phyloP scores from a whole-genome alignment of 768 basidiomycete genomes.

The Pleurotus citrinopileatus region DNA sequence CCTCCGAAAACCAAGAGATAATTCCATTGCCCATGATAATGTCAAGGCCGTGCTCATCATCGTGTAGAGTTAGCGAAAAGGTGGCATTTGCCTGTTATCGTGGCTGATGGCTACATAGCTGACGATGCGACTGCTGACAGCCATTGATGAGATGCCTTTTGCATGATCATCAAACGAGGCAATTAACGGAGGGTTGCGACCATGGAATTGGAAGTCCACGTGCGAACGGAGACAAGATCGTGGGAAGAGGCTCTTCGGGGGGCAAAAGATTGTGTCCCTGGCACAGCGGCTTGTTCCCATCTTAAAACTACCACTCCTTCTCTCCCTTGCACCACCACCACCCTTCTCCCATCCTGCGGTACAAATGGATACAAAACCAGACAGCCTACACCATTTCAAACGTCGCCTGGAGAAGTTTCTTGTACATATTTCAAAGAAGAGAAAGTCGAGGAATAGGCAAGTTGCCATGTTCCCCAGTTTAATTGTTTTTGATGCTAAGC shows the following conservation, averaged over 20 bases:
- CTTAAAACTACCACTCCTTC: background rate
- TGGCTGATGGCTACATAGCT: too few relatives aligned
- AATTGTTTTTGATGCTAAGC: background rate
- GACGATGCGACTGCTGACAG: too few relatives aligned
- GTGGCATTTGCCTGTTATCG: too few relatives aligned
- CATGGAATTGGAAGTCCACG: background rate
- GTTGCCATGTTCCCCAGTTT: background rate
- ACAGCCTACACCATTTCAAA: background rate
- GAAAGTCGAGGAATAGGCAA: background rate
- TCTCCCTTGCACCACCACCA: background rate
- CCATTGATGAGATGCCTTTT: background rate
- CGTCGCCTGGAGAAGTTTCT: background rate
- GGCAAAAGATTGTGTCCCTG: background rate
- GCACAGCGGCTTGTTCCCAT: background rate
- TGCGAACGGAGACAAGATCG: background rate
- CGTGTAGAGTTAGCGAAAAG: too few relatives aligned
- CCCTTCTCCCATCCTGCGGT: background rate
- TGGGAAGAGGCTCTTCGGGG: background rate
- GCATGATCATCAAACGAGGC: background rate
- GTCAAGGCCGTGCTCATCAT: too few relatives aligned
- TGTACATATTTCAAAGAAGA: background rate
- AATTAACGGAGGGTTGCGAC: too few relatives aligned
- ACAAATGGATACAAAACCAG: background rate
- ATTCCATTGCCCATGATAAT: too few relatives aligned
- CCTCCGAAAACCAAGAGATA: too few relatives aligned